Evolutionary conservation across 148 eudicot genomes (phyloP).

Genomic region (Nyssa sinensis): DNA sequence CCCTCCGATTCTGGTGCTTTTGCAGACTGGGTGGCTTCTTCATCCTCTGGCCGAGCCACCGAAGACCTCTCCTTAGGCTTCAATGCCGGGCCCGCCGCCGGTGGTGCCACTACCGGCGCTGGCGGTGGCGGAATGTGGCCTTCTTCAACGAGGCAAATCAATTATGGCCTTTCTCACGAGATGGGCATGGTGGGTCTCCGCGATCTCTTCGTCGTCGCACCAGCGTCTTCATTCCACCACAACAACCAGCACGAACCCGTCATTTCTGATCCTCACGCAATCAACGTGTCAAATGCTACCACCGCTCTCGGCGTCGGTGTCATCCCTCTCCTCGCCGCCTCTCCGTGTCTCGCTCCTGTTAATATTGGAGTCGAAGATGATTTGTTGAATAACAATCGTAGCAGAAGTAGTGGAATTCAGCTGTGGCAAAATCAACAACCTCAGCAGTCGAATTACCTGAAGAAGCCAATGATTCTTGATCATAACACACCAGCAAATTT

Average conservation of each 20-base stretch:
- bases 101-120: conserved; percentile 12
- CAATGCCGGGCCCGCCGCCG: conserved; percentile 37
- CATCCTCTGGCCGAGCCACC: conserved; percentile 28
- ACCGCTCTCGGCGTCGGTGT: conserved; percentile 56
- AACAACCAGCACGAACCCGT: conserved; percentile 11
- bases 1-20: conserved; percentile 53
- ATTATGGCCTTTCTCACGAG: conserved; percentile 50
- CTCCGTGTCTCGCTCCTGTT: conserved; percentile 31
- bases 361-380: conserved; percentile 15
- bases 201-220: conserved; percentile 57
- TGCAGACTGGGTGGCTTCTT: conserved; percentile 56
- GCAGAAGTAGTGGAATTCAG: conserved; percentile 39
- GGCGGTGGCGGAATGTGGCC: conserved; percentile 45
- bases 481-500: conserved; percentile 21
- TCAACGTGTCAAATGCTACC: conserved; percentile 25
- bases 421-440: conserved; percentile 49
- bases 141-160: conserved; percentile 30
- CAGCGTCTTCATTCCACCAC: conserved; percentile 48
- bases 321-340: conserved; percentile 60
- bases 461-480: conserved; percentile 30
- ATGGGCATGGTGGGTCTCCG: conserved; percentile 56
- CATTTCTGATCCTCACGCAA: conserved; percentile 24
- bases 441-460: conserved; percentile 23
- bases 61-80: conserved; percentile 57
- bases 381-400: conserved; percentile 14